These are phyloP conservation scores for Durio zibethinus DNA, from an alignment of 345 rosid species.

Conservation along the genomic window DNA sequence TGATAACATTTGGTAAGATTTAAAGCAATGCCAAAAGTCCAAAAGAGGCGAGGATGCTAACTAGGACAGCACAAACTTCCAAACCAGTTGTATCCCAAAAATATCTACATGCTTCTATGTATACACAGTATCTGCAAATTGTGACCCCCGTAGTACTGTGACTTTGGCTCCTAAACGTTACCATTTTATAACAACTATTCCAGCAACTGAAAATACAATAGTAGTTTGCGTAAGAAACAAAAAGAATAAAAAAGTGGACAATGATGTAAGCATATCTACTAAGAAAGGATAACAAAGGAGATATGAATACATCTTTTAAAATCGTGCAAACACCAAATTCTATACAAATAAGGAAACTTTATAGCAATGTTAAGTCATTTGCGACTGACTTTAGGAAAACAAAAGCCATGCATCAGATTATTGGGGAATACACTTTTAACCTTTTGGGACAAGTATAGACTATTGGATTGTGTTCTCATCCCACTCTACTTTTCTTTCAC, in stretches of 20 bases:
- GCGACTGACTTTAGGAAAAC: not conserved
- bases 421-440: not conserved
- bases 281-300: conserved; percentile 14
- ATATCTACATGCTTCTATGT: not conserved
- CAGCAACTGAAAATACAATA: not conserved
- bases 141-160: not conserved
- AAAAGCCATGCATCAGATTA: conserved; percentile 9
- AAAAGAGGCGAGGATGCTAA: conserved; percentile 6
- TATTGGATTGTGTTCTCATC: conserved; percentile 2
- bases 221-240: conserved; percentile 4
- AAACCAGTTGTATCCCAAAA: conserved; percentile 13
- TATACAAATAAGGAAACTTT: conserved; percentile 6
- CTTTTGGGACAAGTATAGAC: conserved; percentile 6
- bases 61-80: conserved; percentile 21
- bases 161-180: not conserved
- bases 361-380: conserved; percentile 4
- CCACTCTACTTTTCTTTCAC: conserved; percentile 1
- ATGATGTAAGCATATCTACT: conserved; percentile 22
- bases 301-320: conserved; percentile 8
- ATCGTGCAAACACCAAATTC: conserved; percentile 9
- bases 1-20: conserved; percentile 6
- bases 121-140: not conserved
- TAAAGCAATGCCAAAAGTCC: conserved; percentile 8
- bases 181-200: not conserved
- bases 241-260: conserved; percentile 19